Evolutionary conservation across 306 rosid species (phyloP).

Genomic region (Cucumis cinereus): DNA sequence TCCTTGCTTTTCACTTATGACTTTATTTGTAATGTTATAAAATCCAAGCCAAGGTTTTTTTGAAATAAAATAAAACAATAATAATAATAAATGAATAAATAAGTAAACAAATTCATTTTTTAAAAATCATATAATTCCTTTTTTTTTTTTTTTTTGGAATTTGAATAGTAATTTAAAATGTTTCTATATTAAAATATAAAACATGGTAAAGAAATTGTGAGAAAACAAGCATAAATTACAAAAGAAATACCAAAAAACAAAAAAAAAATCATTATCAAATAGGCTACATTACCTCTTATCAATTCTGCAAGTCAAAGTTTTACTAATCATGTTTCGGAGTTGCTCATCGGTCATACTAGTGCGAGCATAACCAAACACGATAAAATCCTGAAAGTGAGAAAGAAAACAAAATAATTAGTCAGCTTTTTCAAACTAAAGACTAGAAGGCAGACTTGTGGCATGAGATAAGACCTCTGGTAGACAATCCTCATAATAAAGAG

Average conservation of each 20-base stretch:
- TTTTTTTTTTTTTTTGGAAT: no score
- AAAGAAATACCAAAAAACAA: no score
- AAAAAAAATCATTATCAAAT: not conserved
- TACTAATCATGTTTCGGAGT: constrained; percentile 67
- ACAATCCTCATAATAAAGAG: constrained; percentile 82
- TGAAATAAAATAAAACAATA: no score
- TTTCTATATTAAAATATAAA: no score
- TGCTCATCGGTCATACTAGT: constrained; percentile 69
- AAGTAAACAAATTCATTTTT: no score
- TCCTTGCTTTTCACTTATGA: no score
- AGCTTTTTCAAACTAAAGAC: constrained; percentile 6
- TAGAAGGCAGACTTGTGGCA: not conserved
- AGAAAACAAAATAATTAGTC: constrained; percentile 1
- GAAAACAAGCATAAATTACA: no score
- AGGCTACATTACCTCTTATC: constrained; percentile 45
- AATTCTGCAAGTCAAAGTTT: constrained; percentile 85
- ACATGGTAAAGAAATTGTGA: no score
- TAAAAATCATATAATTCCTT: no score
- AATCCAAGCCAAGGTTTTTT: not conserved
- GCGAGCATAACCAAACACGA: constrained; percentile 77
- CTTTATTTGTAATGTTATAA: not conserved
- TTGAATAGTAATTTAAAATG: no score
- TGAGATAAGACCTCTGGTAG: constrained; percentile 53
- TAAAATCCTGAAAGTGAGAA: constrained; percentile 46
- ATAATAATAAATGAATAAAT: no score